Conservation (phyloP, 352 stramenopile species). For the Phytopythium mirpurense region DNA sequence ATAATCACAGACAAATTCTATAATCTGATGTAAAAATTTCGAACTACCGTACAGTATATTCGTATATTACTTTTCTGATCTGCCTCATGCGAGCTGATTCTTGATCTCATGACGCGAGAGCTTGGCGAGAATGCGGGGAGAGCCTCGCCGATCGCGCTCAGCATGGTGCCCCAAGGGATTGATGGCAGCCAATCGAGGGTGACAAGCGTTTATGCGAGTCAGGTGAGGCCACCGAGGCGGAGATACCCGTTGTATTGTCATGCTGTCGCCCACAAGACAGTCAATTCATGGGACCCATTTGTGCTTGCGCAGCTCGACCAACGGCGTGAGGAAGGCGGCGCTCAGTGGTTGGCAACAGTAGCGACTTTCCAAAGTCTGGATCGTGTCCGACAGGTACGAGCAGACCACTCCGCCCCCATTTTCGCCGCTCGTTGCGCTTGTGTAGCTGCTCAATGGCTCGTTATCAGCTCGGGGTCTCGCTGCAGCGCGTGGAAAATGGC, state of each 20-base stretch:
- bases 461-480: constrained; percentile 14
- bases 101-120: too few species aligned
- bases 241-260: not conserved
- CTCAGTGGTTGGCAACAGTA: constrained; percentile 1
- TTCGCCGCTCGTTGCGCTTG: not conserved
- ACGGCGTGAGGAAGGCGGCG: not conserved
- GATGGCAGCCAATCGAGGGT: too few species aligned
- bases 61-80: too few species aligned
- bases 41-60: too few species aligned
- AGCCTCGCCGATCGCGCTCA: too few species aligned
- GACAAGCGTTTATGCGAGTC: not conserved
- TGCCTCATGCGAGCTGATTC: too few species aligned
- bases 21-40: too few species aligned
- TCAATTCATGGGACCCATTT: not conserved
- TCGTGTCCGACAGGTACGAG: not conserved
- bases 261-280: not conserved
- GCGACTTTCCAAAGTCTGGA: not conserved
- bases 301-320: not conserved
- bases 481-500: constrained; percentile 29
- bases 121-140: too few species aligned
- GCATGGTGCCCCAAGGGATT: too few species aligned
- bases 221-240: not conserved
- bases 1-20: too few species aligned
- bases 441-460: too few species aligned
- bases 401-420: too few species aligned